Evolutionary conservation across 768 basidiomycete species (phyloP).

Genomic region (Gymnopilus dilepis): DNA sequence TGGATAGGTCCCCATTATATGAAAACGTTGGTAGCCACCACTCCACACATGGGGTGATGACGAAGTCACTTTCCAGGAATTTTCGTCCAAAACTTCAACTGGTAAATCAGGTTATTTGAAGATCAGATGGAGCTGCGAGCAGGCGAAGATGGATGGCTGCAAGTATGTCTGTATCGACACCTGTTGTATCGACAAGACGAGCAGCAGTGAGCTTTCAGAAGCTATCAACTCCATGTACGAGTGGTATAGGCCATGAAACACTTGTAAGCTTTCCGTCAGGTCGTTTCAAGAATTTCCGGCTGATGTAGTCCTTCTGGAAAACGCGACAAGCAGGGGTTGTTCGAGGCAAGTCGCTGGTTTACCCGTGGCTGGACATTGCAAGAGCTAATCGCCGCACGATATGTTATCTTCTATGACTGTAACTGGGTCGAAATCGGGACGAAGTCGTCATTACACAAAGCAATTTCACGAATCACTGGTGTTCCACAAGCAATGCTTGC

Average conservation of each 20-base stretch:
- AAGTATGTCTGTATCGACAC: slow-evolving; percentile 18
- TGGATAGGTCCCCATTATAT: no score
- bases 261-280: no score
- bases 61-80: neutral
- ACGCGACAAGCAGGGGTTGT: slow-evolving; percentile 19
- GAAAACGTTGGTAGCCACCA: no score
- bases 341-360: no score
- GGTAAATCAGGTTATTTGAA: slow-evolving; percentile 9
- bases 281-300: no score
- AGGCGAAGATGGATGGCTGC: slow-evolving; percentile 7
- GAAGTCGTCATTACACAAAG: neutral
- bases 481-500: neutral
- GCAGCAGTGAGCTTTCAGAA: no score
- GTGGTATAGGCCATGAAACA: no score
- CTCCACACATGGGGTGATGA: neutral
- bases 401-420: slow-evolving; percentile 14
- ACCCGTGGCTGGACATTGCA: no score
- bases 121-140: slow-evolving; percentile 12
- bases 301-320: no score
- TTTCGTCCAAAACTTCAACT: neutral
- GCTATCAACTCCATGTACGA: no score
- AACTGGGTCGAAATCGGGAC: neutral
- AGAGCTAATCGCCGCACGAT: no score
- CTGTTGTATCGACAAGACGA: no score
- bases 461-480: neutral